These are phyloP conservation scores for Laguncularia racemosa DNA, from an alignment of 345 rosid species.

Conservation along the genomic window DNA sequence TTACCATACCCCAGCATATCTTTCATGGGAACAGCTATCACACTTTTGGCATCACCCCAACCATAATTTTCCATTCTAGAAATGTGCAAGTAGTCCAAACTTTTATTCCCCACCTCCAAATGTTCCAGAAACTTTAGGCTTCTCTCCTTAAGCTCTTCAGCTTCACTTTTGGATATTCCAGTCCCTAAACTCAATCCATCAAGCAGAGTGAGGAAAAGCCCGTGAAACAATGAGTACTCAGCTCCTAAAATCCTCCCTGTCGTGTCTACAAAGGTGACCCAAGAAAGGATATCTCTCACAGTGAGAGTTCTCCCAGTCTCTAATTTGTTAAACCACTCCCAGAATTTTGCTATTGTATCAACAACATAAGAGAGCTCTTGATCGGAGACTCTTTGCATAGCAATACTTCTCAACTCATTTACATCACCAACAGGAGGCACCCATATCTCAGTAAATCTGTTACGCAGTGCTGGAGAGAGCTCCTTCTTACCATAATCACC, in stretches of 20 bases:
- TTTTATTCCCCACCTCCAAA: constrained; percentile 42
- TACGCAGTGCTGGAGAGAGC: constrained; percentile 94
- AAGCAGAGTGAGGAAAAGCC: constrained; percentile 84
- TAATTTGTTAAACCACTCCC: constrained; percentile 83
- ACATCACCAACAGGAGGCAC: constrained; percentile 66
- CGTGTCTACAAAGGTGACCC: constrained; percentile 61
- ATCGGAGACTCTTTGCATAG: constrained; percentile 44
- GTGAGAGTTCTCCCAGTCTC: constrained; percentile 73
- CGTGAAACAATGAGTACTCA: constrained; percentile 65
- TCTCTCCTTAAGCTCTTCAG: constrained; percentile 47
- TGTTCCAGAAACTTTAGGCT: constrained; percentile 60
- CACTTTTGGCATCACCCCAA: constrained; percentile 53
- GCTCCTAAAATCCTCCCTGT: constrained; percentile 49
- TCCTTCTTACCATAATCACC: constrained; percentile 99
- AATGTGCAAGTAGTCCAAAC: constrained; percentile 21
- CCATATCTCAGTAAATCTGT: constrained; percentile 98
- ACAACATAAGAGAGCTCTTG: constrained; percentile 35
- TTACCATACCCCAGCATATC: constrained; percentile 38
- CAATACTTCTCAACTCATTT: constrained; percentile 70
- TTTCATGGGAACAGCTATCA: constrained; percentile 20
- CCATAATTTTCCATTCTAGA: constrained; percentile 69
- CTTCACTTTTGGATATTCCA: constrained; percentile 57
- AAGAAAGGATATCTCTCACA: constrained; percentile 88
- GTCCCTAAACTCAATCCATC: constrained; percentile 92
- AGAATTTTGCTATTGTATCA: constrained; percentile 63